These are phyloP conservation scores for Nakazawaea laoshanensis DNA, from an alignment of 805 yeast genomes.

Conservation along the genomic window DNA sequence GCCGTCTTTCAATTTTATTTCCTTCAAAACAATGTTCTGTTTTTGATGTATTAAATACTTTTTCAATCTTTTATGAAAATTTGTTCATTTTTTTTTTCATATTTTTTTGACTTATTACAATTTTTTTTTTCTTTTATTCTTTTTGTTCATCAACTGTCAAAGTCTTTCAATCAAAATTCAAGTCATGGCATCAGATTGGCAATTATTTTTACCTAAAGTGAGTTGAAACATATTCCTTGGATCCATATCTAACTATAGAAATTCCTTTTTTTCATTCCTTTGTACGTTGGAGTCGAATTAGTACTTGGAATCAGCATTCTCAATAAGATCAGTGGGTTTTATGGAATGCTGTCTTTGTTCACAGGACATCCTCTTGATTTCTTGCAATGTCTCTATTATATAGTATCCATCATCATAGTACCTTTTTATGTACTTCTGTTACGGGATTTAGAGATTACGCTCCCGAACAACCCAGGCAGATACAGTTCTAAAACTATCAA, in stretches of 20 bases:
- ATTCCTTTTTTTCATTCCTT: constrained; percentile 66
- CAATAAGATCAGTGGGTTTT: constrained; percentile 84
- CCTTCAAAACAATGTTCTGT: no score
- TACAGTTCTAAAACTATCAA: constrained; percentile 44
- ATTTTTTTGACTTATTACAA: no score
- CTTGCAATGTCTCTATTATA: constrained; percentile 75
- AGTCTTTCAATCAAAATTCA: no score
- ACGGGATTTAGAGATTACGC: constrained; percentile 25
- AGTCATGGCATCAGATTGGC: constrained; percentile 1
- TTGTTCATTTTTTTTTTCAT: no score
- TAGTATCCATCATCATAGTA: constrained; percentile 52
- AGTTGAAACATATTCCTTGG: not conserved
- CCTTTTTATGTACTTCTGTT: constrained; percentile 61
- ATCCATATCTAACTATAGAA: constrained; percentile 23
- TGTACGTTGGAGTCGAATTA: constrained; percentile 82
- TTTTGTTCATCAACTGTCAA: not conserved
- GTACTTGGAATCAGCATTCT: constrained; percentile 67
- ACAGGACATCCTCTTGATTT: constrained; percentile 84
- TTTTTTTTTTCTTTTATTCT: no score
- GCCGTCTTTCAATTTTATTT: no score
- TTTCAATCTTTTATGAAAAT: no score
- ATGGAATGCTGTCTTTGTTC: constrained; percentile 76
- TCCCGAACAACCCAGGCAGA: constrained; percentile 13
- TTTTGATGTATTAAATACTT: no score
- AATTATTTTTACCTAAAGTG: constrained; percentile 9